Evolutionary conservation across 2,329 filamentous ascomycete genomes (phyloP), one percentile per base, ranked within the genome.

Genomic region (Penicillium sp.): DNA sequence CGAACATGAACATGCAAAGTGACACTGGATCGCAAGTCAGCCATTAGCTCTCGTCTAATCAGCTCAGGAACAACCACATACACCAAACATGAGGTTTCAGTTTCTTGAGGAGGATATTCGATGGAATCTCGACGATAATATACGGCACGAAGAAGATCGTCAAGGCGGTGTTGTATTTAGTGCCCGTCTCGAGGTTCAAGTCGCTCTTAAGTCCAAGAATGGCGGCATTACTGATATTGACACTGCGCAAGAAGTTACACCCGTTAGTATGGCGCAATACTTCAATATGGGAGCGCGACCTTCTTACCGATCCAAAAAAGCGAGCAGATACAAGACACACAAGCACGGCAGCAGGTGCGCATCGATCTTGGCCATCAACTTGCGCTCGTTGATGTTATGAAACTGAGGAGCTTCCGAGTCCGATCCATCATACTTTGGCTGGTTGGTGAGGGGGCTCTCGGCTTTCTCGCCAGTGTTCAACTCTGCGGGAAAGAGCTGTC

Each of bases 91-190:
- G 79, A 1, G 86, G 86, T 55, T 77, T 80, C 47, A 86, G 73
- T 51, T 71, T 77, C 73, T 90, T 90, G 43, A 91, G 73, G 25
- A 89, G 70, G 47, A 90, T 80, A 63, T 88, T 88, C 57, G 82
- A 86, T 0, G 84, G 85, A 48, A 91, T 87, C 72, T 73, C 70
- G 42, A 67, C 73, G 47, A 87, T 61, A 59, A 88, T 76, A 65
- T 91, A 92, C 1, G 88, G 87, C 1, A 91, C 80, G 69, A 91
- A 92, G 74, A 92, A 91, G 62, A 91, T 88, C 49, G 85, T 86
- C 53, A 91, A 75, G 1, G 84, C 84, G 12, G 83, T 87, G 68
- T 89, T 91, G 71, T 87, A 91, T 62, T 87, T 73, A 4, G 65
- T 75, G 23, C 77, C 72, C 0, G 58, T 56, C 10, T 43, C 67